Conservation (phyloP, 1,284 basidiomycete species). For the Rhizoctonia solani region DNA sequence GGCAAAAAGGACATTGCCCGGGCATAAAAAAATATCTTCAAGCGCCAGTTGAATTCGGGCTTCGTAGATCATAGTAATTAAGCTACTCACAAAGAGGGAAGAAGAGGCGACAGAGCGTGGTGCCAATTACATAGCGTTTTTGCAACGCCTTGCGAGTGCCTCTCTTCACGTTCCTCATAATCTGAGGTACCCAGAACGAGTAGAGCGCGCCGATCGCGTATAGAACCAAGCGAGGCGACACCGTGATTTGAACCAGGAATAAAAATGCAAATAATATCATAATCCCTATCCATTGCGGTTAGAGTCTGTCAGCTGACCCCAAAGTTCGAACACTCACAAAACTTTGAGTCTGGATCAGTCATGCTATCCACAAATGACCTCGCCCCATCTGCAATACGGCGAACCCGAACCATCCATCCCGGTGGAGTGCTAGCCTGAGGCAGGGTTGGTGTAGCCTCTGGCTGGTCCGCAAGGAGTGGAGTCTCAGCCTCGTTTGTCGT, state of each 20-base stretch:
- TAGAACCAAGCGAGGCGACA: conserved; percentile 71
- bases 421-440: conserved; percentile 41
- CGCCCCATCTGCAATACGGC: conserved; percentile 9
- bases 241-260: conserved; percentile 70
- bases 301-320: conserved; percentile 16
- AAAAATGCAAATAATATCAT: conserved; percentile 67
- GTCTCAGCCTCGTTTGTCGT: conserved; percentile 37
- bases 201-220: conserved; percentile 74
- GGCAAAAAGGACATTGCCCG: conserved; percentile 82
- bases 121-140: conserved; percentile 76
- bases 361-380: conserved; percentile 33
- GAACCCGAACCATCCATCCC: background rate
- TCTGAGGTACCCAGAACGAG: conserved; percentile 83
- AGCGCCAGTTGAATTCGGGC: background rate
- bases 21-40: conserved; percentile 80
- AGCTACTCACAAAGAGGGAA: conserved; percentile 70
- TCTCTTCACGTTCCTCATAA: conserved; percentile 71
- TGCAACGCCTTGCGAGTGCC: conserved; percentile 71
- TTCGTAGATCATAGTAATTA: background rate
- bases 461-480: conserved; percentile 39
- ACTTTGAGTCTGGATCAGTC: conserved; percentile 65
- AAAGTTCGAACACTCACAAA: conserved; percentile 56
- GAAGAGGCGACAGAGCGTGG: conserved; percentile 69
- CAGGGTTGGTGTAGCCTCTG: conserved; percentile 33
- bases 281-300: conserved; percentile 55